These are phyloP conservation scores for Suillus subaureus DNA, from an alignment of 768 basidiomycete species.

Conservation along the genomic window DNA sequence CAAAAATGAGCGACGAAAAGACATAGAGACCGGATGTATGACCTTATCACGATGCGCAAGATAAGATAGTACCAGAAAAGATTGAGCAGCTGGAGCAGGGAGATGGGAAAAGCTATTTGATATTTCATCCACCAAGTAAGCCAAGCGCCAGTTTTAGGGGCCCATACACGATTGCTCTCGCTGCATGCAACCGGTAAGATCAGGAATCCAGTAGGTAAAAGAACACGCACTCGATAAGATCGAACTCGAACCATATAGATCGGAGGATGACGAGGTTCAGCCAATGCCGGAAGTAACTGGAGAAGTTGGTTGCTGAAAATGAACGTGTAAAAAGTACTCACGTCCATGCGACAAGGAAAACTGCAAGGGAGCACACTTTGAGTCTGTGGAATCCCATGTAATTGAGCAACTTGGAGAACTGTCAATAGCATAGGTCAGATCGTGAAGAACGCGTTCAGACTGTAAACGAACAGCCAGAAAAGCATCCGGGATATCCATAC, in stretches of 20 bases:
- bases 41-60: conserved; percentile 75
- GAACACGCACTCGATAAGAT: conserved; percentile 70
- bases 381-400: conserved; percentile 73
- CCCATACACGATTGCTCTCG: conserved; percentile 57
- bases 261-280: conserved; percentile 84
- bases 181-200: conserved; percentile 36
- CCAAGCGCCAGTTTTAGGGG: conserved; percentile 65
- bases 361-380: conserved; percentile 62
- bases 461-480: conserved; percentile 71
- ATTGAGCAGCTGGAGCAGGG: conserved; percentile 81
- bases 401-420: conserved; percentile 87
- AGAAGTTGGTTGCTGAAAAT: not conserved
- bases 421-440: conserved; percentile 4
- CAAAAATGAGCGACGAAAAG: conserved; percentile 14
- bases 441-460: not conserved
- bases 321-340: conserved; percentile 41
- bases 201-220: not conserved
- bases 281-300: conserved; percentile 92
- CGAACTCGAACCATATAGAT: conserved; percentile 83
- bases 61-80: conserved; percentile 94
- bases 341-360: conserved; percentile 82
- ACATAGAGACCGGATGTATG: conserved; percentile 25
- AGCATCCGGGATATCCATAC: conserved; percentile 95
- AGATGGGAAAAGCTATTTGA: conserved; percentile 76
- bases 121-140: conserved; percentile 78